These are phyloP conservation scores for Paulownia fortunei DNA, from an alignment of 257 asterid species.

Conservation along the genomic window DNA sequence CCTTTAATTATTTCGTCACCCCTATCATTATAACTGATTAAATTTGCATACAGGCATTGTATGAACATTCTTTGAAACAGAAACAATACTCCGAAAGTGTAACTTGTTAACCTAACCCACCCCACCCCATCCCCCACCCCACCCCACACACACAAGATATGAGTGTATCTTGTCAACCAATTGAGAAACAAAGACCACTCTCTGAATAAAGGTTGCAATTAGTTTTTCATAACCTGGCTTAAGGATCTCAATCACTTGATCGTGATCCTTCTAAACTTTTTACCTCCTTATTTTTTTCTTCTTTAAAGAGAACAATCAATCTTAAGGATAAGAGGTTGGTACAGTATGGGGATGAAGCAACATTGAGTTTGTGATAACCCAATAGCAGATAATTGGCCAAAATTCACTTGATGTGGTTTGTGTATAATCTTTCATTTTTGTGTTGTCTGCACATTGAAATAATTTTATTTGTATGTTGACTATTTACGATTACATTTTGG, in stretches of 20 bases:
- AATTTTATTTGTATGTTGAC: not conserved
- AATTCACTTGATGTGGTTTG: slow-evolving; percentile 10
- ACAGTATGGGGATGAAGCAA: not conserved
- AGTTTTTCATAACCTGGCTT: not conserved
- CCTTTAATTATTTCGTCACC: not conserved
- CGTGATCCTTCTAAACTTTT: not conserved
- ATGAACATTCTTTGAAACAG: not conserved
- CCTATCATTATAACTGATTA: not conserved
- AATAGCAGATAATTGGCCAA: not conserved
- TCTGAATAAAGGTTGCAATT: not conserved
- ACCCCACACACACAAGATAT: not conserved
- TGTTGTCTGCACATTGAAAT: not conserved
- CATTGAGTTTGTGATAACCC: not conserved
- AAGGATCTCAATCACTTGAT: slow-evolving; percentile 2
- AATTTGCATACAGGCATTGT: not conserved
- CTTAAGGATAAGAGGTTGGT: not conserved
- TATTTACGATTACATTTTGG: slow-evolving; percentile 10
- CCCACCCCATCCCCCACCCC: not conserved
- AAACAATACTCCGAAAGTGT: not conserved
- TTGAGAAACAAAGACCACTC: not conserved
- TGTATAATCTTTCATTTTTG: not conserved
- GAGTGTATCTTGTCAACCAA: not conserved
- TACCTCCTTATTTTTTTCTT: not conserved
- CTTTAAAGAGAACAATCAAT: not conserved
- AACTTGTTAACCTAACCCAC: not conserved